Base-by-base conservation (phyloP, 108 stramenopile genomes). In the Tribonema minus region DNA sequence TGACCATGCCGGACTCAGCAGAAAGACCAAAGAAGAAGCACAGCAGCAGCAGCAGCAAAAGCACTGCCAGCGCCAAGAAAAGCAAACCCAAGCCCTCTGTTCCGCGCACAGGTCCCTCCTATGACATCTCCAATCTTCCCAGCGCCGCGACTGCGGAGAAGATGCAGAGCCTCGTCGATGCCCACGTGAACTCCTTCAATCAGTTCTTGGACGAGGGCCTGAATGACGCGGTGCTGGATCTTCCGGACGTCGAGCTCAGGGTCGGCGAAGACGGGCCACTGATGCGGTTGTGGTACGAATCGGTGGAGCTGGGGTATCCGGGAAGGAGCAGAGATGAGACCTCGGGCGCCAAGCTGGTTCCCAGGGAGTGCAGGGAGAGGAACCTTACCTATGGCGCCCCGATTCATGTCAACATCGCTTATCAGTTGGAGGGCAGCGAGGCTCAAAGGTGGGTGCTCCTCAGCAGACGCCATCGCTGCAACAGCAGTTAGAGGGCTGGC, bases 151-250 rank as follows among this genome's bases (percentile, higher is more conserved):
- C 38, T 69, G 37, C 3, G 20, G 39, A 39, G 9, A 35, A 20
- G 3, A 20, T 3, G 32, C 30, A 67, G 65, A 76, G 34, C 29
- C 32, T 87, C 27, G 84, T 83, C 25, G 84, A 82, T 23, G 84
- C 84, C 23, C 86, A 87, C 82, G 84, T 87, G 34, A 84, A 87
- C 15, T 79, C 82, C 25, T 87, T 76, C 65, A 82, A 87, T 36
- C 83, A 63, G 29, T 84, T 86, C 34, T 64, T 88, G 1, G 84
- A 85, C 23, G 36, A 82, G 0, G 83, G 81, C 3, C 80, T 88
- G 35, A 15, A 7, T 2, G 60, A 38, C 30, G 87, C 80, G 1
- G 74, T 86, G 37, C 34, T 39, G 27, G 46, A 81, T 38, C 36
- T 86, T 12, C 81, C 35, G 0, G 61, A 75, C 1, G 66, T 68